A percentile compares a stretch with the other conserved stretches of the same genome.
These are phyloP conservation scores for Linanthus parryae DNA, from an alignment of 148 eudicot genomes.

Conservation along the genomic window DNA sequence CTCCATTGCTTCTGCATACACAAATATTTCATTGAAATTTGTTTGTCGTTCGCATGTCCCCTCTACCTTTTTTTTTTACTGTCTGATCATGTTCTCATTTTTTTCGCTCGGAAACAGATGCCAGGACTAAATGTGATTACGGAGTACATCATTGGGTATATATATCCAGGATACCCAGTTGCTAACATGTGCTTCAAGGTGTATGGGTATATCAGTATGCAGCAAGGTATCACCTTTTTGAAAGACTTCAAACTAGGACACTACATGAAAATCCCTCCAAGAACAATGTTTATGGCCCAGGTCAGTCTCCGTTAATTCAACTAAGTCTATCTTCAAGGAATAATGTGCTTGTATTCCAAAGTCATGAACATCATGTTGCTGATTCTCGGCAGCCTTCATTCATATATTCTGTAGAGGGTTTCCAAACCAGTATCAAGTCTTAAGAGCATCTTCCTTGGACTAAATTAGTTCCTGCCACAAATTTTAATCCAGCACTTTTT, in stretches of 20 bases:
- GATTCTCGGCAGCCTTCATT: too few relatives aligned
- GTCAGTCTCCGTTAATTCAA: too few relatives aligned
- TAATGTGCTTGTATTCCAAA: too few relatives aligned
- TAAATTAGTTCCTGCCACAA: too few relatives aligned
- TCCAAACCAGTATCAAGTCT: too few relatives aligned
- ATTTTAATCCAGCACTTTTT: too few relatives aligned
- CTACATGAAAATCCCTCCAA: conserved; percentile 65
- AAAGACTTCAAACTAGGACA: conserved; percentile 61
- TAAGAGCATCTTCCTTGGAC: too few relatives aligned
- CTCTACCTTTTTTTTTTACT: neutral
- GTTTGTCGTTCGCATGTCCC: too few relatives aligned
- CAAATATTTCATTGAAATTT: too few relatives aligned
- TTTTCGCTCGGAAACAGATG: conserved; percentile 19
- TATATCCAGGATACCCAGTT: conserved; percentile 56
- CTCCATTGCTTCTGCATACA: too few relatives aligned
- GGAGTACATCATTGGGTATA: conserved; percentile 48
- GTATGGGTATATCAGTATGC: conserved; percentile 45
- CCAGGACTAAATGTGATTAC: conserved; percentile 56
- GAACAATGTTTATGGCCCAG: conserved; percentile 64
- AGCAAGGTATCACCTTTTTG: conserved; percentile 42
- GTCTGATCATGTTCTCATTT: neutral
- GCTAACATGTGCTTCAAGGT: conserved; percentile 63
- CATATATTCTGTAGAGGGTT: neutral
- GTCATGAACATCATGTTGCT: too few relatives aligned
- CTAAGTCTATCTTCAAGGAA: too few relatives aligned